Base-by-base conservation (phyloP, 1,284 basidiomycete species). In the Ustilago shanxiensis region DNA sequence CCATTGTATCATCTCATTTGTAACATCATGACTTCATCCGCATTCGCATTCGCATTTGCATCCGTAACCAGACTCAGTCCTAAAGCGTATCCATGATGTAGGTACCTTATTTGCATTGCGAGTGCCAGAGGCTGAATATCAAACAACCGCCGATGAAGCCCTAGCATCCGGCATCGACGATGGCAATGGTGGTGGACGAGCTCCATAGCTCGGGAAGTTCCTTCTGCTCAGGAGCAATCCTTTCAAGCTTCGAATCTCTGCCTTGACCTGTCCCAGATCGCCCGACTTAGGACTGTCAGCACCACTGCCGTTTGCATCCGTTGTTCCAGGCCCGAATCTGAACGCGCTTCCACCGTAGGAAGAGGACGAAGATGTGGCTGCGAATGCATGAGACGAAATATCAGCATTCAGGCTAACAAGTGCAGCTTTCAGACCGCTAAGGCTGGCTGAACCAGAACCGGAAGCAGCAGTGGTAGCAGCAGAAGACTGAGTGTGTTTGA, bases 201-300 rank as follows among this genome's bases (percentile, higher is more conserved):
- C 72, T 1, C 56, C 59, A 44, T 77, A 82, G 26, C 64, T 70
- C 1, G 81, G 81, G 55, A 82, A 82, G 47, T 82, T 82, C 49
- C 80, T 68, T 14, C 73, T 59, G 47, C 81, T 83, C 26, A 85
- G 60, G 64, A 85, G 29, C n/a, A 85, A 45, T 1, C 83, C 83
- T 41, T 85, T 85, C 51, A 85, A 54, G 35, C 77, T 83, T 20
- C 83, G 64, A 33, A 85, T 84, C 52, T 85, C 83, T 6, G 83
- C 83, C 60, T 80, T 81, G 60, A 85, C 75, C 76, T 84, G 83
- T 16, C 69, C 79, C n/a, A 80, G 51, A 50, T 80, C 80, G 3
- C 67, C 79, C 0, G 58, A 62, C 35, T 66, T 68, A 7, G 72
- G 62, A 26, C 61, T 69, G 28, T 68, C 65, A 1, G 64, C 35